These are phyloP conservation scores for Candida railenensis DNA, from an alignment of 805 yeast genomes.

Conservation along the genomic window DNA sequence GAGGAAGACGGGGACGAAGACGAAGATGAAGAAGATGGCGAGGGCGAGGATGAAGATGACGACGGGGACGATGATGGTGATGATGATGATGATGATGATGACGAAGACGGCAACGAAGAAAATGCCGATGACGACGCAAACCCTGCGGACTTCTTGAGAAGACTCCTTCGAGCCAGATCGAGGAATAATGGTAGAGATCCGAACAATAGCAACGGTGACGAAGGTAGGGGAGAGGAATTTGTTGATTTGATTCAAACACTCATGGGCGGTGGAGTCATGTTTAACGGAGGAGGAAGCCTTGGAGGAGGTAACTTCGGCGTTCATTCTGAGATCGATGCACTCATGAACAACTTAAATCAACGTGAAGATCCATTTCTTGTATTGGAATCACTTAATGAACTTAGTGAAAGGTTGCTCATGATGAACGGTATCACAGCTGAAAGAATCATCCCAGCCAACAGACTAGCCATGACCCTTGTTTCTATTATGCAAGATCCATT, in stretches of 20 bases:
- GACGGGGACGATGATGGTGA: conserved; percentile 23
- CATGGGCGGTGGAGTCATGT: conserved; percentile 26
- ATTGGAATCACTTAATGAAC: conserved; percentile 62
- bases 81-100: conserved; percentile 12
- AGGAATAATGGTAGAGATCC: conserved; percentile 8
- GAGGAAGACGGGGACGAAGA: conserved; percentile 20
- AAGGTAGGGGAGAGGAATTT: conserved; percentile 16
- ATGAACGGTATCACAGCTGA: conserved; percentile 64
- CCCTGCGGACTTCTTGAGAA: conserved; percentile 19
- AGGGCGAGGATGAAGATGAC: conserved; percentile 19
- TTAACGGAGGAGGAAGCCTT: conserved; percentile 12
- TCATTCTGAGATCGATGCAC: conserved; percentile 28
- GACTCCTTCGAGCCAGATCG: conserved; percentile 15
- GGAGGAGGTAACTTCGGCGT: conserved; percentile 12
- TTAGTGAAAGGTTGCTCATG: conserved; percentile 66
- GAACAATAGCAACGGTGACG: conserved; percentile 14
- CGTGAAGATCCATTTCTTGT: conserved; percentile 60
- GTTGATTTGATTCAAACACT: conserved; percentile 34
- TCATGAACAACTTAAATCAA: conserved; percentile 38
- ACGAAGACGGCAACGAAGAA: conserved; percentile 11
- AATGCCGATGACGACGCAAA: conserved; percentile 12
- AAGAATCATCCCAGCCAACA: conserved; percentile 58
- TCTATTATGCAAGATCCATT: conserved; percentile 55
- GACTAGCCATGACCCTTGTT: conserved; percentile 54
- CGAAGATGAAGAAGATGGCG: conserved; percentile 14